phyloP scores from a whole-genome alignment of 371 early-diverging fungal genomes.

The Mortierella sp. region DNA sequence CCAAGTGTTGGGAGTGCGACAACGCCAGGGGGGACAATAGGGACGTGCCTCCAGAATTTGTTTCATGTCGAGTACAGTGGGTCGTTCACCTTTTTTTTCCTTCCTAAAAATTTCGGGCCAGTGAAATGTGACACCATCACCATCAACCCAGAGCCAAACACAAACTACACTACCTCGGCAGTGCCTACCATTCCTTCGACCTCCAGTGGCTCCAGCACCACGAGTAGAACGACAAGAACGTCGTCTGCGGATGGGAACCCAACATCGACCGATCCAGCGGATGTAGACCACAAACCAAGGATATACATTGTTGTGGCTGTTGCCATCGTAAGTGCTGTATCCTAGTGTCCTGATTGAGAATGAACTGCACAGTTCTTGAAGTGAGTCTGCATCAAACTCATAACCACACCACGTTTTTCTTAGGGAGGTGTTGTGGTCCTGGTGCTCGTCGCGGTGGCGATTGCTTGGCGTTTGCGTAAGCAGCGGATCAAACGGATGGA shows the following conservation, averaged over 20 bases:
- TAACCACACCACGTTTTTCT: background rate
- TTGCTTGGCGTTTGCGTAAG: slow-evolving; percentile 25
- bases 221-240: background rate
- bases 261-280: background rate
- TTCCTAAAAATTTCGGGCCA: background rate
- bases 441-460: slow-evolving; percentile 16
- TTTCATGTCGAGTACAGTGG: slow-evolving; percentile 33
- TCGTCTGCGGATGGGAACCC: background rate
- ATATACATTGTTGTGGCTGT: slow-evolving; percentile 21
- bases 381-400: no score
- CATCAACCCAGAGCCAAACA: slow-evolving; percentile 24
- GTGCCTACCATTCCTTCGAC: slow-evolving; percentile 4
- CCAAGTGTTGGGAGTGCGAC: slow-evolving; percentile 41
- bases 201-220: background rate
- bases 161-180: slow-evolving; percentile 11
- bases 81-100: background rate
- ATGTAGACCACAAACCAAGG: background rate
- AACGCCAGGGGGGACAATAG: slow-evolving; percentile 22
- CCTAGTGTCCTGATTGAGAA: no score
- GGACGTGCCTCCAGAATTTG: slow-evolving; percentile 15
- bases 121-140: slow-evolving; percentile 17
- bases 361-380: no score
- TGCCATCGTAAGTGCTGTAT: slow-evolving; percentile 34
- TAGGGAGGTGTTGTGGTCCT: slow-evolving; percentile 30
- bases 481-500: slow-evolving; percentile 37